Conservation (phyloP, 2,329 filamentous ascomycete genomes). For the Pyrenophora teres region DNA sequence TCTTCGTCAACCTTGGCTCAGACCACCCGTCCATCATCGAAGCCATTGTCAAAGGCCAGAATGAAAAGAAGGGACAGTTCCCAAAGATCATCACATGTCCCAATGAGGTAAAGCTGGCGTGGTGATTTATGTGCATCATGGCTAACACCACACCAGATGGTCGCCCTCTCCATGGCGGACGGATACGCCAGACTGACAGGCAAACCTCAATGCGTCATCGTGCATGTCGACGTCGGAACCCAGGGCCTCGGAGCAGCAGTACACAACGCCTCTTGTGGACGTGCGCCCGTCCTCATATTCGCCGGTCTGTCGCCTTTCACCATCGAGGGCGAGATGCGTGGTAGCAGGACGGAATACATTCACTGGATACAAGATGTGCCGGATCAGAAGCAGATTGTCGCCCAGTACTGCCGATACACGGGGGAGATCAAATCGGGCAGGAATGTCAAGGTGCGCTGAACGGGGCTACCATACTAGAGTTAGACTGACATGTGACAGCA, state of each 20-base stretch:
- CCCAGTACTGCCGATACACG: slow-evolving; percentile 83
- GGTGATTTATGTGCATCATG: not conserved
- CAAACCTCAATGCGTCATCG: slow-evolving; percentile 75
- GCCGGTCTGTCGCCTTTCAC: slow-evolving; percentile 79
- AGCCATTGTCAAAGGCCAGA: slow-evolving; percentile 77
- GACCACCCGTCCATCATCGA: slow-evolving; percentile 79
- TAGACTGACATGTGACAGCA: slow-evolving; percentile 54
- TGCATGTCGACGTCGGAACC: slow-evolving; percentile 82
- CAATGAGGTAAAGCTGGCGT: slow-evolving; percentile 64
- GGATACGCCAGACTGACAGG: slow-evolving; percentile 72
- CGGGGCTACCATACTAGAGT: no score
- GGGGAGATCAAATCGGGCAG: slow-evolving; percentile 82
- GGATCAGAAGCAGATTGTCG: slow-evolving; percentile 78
- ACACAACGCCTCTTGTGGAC: slow-evolving; percentile 76
- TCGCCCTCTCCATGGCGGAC: slow-evolving; percentile 82
- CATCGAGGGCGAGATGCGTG: slow-evolving; percentile 75
- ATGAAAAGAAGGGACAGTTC: slow-evolving; percentile 67
- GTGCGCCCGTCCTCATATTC: slow-evolving; percentile 77
- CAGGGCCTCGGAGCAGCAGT: slow-evolving; percentile 78
- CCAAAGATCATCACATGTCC: slow-evolving; percentile 78
- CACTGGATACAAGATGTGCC: slow-evolving; percentile 87
- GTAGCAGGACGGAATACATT: slow-evolving; percentile 75
- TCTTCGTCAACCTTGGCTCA: slow-evolving; percentile 70
- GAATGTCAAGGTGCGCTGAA: slow-evolving; percentile 69
- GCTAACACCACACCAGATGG: slow-evolving; percentile 62